Base-by-base conservation (phyloP, 345 rosid genomes). In the Pugionium dolabratum region DNA sequence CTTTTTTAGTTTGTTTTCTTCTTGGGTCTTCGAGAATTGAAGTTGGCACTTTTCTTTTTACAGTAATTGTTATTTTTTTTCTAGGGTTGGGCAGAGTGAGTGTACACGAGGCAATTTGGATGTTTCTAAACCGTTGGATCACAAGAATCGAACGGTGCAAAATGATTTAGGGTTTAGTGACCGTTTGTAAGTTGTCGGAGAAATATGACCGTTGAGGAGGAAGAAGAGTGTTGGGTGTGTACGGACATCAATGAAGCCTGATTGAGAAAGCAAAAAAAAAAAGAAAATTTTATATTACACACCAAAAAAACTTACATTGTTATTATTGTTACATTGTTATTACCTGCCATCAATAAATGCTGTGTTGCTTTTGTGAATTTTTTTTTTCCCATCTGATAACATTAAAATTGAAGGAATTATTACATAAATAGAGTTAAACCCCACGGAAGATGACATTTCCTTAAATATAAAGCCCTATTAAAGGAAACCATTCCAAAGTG, bases 131-230 rank as follows among this genome's bases (percentile, higher is more conserved):
- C 85, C 93, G 88, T 82, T 67, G 62, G 91, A 88, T 88, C 40
- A 4, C 0, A 0, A 1, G 47, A 53, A 93, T 88, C 98, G 0
- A 67, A 84, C 77, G 96, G 92, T 55, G 26, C 49, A 47, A 44
- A 62, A 5, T 39, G 26, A 29, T 9, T 61, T 45, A 9, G 70
- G 52, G 67, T 77, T 58, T 75, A 48, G 88, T 86, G 86, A 86
- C 99, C 99, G 99, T 90, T 94, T 83, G 79, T 9, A 44, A 34
- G 2, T 57, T 84, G 96, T 93, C 96, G 89, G 91, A 72, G 83
- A 77, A 90, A 90, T 86, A 81, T 86, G 86, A 90, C 99, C 99
- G 99, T 94, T 93, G 86, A 54, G 70, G 69, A 73, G 74, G 74
- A 71, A 67, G 67, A 68, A 80, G 72, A 49, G 76, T 76, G 78